A percentile compares a stretch with the other conserved stretches of the same genome.
phyloP scores from a whole-genome alignment of 768 basidiomycete species.

The Coprinopsis strossmayeri region DNA sequence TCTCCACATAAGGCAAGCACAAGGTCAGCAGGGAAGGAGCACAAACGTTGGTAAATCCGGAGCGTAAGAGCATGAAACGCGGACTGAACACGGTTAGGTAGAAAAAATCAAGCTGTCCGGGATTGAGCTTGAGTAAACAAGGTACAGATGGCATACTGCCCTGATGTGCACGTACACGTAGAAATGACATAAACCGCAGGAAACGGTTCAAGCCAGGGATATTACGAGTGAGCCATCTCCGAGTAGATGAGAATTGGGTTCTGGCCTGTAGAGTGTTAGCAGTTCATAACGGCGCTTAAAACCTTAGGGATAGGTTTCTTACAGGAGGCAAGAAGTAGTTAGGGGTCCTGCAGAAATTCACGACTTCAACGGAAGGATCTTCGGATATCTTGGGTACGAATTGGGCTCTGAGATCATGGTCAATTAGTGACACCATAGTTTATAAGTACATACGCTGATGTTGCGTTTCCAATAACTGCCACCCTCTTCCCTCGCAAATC shows the following conservation, averaged over 20 bases:
- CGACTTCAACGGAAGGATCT: conserved; percentile 32
- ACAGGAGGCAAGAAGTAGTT: conserved; percentile 45
- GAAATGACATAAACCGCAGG: background rate
- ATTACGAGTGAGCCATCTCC: background rate
- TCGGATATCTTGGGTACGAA: conserved; percentile 38
- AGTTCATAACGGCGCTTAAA: too few species aligned
- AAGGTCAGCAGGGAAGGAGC: too few species aligned
- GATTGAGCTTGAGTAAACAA: too few species aligned
- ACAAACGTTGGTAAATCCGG: too few species aligned
- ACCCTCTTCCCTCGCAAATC: conserved; percentile 40
- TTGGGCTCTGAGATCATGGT: conserved; percentile 35
- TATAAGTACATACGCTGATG: conserved; percentile 46
- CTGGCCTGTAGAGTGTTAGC: background rate
- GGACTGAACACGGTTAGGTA: background rate
- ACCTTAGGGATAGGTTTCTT: conserved; percentile 15
- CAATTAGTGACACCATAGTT: too few species aligned
- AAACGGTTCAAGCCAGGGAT: background rate
- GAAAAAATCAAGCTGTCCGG: background rate
- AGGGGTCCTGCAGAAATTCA: conserved; percentile 45
- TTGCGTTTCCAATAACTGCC: conserved; percentile 54
- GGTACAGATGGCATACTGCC: too few species aligned
- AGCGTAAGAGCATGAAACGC: background rate
- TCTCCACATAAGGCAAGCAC: too few species aligned
- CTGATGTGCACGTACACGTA: too few species aligned
- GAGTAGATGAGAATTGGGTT: background rate